Evolutionary conservation across 1,284 basidiomycete genomes (phyloP).

Genomic region (Boletus semigastroideus): DNA sequence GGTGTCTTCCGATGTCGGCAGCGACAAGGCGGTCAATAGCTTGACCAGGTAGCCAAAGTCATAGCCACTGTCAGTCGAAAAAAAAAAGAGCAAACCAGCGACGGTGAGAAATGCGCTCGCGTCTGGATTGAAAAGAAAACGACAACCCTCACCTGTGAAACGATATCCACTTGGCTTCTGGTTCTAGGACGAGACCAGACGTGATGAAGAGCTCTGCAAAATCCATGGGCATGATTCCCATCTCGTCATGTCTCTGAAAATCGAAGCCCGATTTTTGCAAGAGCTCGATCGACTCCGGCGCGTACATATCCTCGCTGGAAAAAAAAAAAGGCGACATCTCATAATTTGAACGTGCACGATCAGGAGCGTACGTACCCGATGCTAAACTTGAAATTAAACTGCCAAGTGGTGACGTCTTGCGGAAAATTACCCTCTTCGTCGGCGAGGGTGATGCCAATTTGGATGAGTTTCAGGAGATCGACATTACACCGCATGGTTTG

Average conservation of each 20-base stretch:
- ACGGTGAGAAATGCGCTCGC: conserved; percentile 8
- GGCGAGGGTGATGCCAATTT: conserved; percentile 92
- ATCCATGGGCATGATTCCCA: conserved; percentile 91
- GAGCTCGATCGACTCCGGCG: conserved; percentile 94
- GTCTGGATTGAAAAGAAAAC: conserved; percentile 8
- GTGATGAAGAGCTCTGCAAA: conserved; percentile 98
- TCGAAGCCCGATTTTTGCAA: conserved; percentile 95
- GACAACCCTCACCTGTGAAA: conserved; percentile 84
- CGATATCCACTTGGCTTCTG: conserved; percentile 95
- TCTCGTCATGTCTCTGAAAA: conserved; percentile 89
- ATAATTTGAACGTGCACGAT: neutral
- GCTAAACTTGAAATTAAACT: conserved; percentile 98
- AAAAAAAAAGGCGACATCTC: neutral
- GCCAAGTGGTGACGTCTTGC: conserved; percentile 92
- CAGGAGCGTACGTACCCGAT: conserved; percentile 58
- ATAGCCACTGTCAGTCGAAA: conserved; percentile 71
- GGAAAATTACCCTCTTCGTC: conserved; percentile 93
- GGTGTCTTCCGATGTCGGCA: conserved; percentile 86
- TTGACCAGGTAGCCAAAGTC: conserved; percentile 99
- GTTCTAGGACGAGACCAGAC: conserved; percentile 87
- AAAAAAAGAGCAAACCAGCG: neutral
- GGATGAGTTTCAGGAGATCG: conserved; percentile 96
- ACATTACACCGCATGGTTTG: conserved; percentile 99
- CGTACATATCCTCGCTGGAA: conserved; percentile 81
- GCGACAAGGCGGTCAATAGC: conserved; percentile 83